phyloP scores from a whole-genome alignment of 768 basidiomycete species.

The Amanita inopinata region DNA sequence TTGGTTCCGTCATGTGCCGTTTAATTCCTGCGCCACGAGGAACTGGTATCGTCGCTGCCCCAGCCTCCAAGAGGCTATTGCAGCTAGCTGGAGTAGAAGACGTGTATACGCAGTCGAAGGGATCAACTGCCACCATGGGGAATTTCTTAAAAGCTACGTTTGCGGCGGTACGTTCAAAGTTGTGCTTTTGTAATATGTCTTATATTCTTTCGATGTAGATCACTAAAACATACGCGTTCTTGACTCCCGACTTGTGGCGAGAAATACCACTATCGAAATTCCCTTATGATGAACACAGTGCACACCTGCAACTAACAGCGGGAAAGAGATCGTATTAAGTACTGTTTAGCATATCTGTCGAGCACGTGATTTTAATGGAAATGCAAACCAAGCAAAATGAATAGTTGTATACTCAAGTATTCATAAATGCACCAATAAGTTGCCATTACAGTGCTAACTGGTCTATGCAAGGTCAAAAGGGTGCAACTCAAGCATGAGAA shows the following conservation, averaged over 20 bases:
- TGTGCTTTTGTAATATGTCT: not conserved
- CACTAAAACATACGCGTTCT: constrained; percentile 97
- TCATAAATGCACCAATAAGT: no score
- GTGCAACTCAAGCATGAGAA: no score
- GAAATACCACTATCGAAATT: constrained; percentile 85
- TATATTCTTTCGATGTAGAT: constrained; percentile 42
- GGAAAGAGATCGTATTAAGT: constrained; percentile 66
- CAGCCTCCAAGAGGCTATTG: constrained; percentile 91
- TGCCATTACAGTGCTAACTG: no score
- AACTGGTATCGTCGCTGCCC: constrained; percentile 98
- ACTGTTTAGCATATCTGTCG: no score
- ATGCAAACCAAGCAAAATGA: no score
- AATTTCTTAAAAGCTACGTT: constrained; percentile 99
- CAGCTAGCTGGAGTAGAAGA: constrained; percentile 98
- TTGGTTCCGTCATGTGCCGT: constrained; percentile 98
- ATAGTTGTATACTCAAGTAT: no score
- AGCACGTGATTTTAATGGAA: no score
- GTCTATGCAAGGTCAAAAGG: no score
- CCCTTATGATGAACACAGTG: constrained; percentile 93
- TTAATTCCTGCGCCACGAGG: constrained; percentile 97
- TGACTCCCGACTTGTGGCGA: constrained; percentile 96
- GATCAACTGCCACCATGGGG: constrained; percentile 97
- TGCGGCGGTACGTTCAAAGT: constrained; percentile 54
- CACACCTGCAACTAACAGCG: constrained; percentile 76
- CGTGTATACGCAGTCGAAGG: constrained; percentile 95